These are phyloP conservation scores for Amesomyces nigricolor DNA, from an alignment of 2,329 filamentous ascomycete genomes.

Conservation along the genomic window DNA sequence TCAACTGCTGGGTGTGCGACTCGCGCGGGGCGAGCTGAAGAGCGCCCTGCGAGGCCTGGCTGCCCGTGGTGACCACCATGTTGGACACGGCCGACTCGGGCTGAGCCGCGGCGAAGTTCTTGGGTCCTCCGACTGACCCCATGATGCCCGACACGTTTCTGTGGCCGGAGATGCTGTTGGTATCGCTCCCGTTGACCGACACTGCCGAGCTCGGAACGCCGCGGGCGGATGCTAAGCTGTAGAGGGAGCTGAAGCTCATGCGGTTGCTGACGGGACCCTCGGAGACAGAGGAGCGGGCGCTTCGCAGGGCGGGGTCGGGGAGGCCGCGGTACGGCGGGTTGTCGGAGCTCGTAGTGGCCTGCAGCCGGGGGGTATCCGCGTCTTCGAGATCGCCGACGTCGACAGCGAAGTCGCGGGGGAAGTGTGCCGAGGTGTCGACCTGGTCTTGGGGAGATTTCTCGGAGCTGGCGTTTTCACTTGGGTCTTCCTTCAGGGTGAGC, in stretches of 20 bases:
- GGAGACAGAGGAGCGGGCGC: constrained; percentile 43
- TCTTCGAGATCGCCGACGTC: constrained; percentile 35
- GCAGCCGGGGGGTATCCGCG: constrained; percentile 43
- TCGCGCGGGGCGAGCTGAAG: constrained; percentile 45
- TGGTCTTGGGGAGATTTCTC: constrained; percentile 2
- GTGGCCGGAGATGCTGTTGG: constrained; percentile 29
- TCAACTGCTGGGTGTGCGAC: constrained; percentile 33
- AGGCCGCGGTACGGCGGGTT: constrained; percentile 32
- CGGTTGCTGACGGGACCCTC: constrained; percentile 53
- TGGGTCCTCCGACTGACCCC: constrained; percentile 36
- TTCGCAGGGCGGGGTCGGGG: constrained; percentile 44
- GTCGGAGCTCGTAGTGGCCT: constrained; percentile 28
- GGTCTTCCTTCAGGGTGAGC: constrained; percentile 33
- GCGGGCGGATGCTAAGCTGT: constrained; percentile 60
- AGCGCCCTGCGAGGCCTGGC: constrained; percentile 39
- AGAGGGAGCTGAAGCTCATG: constrained; percentile 67
- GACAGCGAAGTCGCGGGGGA: constrained; percentile 28
- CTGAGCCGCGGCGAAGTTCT: constrained; percentile 38
- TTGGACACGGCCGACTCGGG: constrained; percentile 48
- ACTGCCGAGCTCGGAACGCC: constrained; percentile 47
- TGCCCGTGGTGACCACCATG: constrained; percentile 47
- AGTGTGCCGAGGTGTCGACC: not conserved
- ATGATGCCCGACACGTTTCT: constrained; percentile 44
- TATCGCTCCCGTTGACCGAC: constrained; percentile 51
- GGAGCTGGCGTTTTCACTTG: constrained; percentile 31